These are phyloP conservation scores for Straminergon stramineum DNA, from an alignment of 225 moss, liverwort and hornwort species.

Conservation along the genomic window DNA sequence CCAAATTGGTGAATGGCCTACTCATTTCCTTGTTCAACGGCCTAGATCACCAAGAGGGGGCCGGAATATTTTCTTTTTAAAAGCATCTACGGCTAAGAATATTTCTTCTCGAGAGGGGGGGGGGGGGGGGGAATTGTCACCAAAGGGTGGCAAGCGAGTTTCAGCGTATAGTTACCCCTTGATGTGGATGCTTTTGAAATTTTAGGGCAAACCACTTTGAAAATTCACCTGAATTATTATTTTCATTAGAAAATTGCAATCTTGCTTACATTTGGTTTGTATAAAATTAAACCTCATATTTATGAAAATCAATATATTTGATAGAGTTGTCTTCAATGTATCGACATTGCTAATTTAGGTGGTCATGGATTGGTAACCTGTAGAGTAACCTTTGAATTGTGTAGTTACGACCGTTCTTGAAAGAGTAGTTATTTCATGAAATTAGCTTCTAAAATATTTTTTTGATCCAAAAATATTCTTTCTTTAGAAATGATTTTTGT, in stretches of 20 bases:
- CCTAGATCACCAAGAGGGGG: too few species aligned
- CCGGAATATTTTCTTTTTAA: too few species aligned
- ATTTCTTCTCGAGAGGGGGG: too few species aligned
- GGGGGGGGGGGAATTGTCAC: too few species aligned
- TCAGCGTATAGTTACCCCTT: too few species aligned
- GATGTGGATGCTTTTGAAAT: background rate
- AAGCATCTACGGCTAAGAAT: too few species aligned
- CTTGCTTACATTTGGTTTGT: background rate
- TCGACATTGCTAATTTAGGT: background rate
- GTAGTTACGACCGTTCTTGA: fast-evolving
- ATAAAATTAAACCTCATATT: background rate
- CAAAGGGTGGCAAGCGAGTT: too few species aligned
- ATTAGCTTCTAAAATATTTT: too few species aligned
- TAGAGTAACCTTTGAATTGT: background rate
- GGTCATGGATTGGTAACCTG: background rate
- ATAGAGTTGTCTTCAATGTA: background rate
- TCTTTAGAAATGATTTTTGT: background rate
- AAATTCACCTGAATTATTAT: background rate
- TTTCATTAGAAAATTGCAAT: background rate
- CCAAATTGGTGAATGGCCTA: too few species aligned
- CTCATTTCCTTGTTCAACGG: too few species aligned
- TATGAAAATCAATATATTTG: background rate
- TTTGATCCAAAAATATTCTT: too few species aligned
- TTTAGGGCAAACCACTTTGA: background rate
- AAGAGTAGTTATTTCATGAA: background rate